Percentiles rank a stretch among this genome's conserved stretches.
Evolutionary conservation across 129 eudicot species (phyloP).

Genomic region (Sambucus nigra): DNA sequence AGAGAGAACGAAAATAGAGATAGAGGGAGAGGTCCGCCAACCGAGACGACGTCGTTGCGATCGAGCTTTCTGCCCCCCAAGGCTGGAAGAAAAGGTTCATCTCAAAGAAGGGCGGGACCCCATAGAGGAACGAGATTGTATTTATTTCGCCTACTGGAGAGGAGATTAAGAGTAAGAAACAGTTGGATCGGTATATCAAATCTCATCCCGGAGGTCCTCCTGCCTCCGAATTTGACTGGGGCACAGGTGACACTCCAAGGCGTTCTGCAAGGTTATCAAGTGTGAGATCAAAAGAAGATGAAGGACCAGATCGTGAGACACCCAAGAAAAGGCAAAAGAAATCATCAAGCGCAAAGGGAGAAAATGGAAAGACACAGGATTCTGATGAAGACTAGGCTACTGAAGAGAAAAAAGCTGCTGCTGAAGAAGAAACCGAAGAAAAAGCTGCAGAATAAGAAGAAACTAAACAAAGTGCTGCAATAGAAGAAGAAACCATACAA

Average conservation of each 20-base stretch:
- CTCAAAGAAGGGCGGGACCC: too few relatives aligned
- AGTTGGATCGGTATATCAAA: conserved; percentile 32
- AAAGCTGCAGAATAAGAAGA: too few relatives aligned
- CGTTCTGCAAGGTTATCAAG: too few relatives aligned
- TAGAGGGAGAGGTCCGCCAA: too few relatives aligned
- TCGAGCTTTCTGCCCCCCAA: too few relatives aligned
- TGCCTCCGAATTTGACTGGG: conserved; percentile 29
- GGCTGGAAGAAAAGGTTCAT: too few relatives aligned
- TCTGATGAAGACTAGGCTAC: background rate
- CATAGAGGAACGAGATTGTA: conserved; percentile 21
- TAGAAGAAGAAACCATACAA: too few relatives aligned
- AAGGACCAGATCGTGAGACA: conserved; percentile 17
- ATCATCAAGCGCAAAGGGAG: conserved; percentile 11
- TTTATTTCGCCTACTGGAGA: conserved; percentile 32
- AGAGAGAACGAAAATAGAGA: too few relatives aligned
- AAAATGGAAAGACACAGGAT: background rate
- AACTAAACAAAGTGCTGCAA: too few relatives aligned
- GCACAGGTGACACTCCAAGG: conserved; percentile 28
- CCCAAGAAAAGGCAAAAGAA: conserved; percentile 23
- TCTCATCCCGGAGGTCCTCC: conserved; percentile 30
- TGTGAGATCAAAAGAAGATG: too few relatives aligned
- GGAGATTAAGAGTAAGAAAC: conserved; percentile 28
- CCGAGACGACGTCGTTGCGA: too few relatives aligned
- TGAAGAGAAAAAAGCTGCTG: conserved; percentile 3
- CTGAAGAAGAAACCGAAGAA: too few relatives aligned